These are phyloP conservation scores for Citrus maxima DNA, from an alignment of 345 rosid genomes.

Conservation along the genomic window DNA sequence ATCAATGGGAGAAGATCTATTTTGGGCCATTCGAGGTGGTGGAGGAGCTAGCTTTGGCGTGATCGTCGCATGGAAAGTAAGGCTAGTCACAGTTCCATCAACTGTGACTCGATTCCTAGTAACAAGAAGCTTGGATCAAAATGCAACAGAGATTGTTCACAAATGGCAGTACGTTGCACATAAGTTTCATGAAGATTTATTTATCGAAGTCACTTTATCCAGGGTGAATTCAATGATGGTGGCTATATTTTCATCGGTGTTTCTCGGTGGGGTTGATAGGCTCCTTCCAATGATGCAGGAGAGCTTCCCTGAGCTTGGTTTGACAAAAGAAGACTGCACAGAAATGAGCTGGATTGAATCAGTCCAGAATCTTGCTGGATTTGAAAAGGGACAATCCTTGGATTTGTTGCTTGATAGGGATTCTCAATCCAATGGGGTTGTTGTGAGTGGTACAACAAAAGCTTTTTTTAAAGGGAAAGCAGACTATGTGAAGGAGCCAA, in stretches of 20 bases:
- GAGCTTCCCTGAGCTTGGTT: too few relatives aligned
- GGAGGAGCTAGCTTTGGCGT: slow-evolving; percentile 54
- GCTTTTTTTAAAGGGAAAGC: background rate
- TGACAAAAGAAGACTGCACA: too few relatives aligned
- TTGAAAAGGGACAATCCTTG: too few relatives aligned
- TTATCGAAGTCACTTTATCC: slow-evolving; percentile 18
- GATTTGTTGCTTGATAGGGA: slow-evolving; percentile 19
- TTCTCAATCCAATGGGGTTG: background rate
- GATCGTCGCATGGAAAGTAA: slow-evolving; percentile 41
- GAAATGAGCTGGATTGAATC: too few relatives aligned
- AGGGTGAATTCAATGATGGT: slow-evolving; percentile 5
- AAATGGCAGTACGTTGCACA: slow-evolving; percentile 1
- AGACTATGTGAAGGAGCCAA: background rate
- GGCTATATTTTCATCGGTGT: slow-evolving; percentile 5
- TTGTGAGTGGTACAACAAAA: background rate
- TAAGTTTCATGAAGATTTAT: slow-evolving; percentile 17
- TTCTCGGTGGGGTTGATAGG: slow-evolving; percentile 8
- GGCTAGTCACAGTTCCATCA: slow-evolving; percentile 39
- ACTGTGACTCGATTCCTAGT: slow-evolving; percentile 31
- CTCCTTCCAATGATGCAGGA: too few relatives aligned
- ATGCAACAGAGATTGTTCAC: slow-evolving; percentile 1
- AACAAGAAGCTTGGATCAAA: slow-evolving; percentile 5
- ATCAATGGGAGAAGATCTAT: slow-evolving; percentile 66
- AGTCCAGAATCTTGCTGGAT: too few relatives aligned
- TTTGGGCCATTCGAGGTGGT: slow-evolving; percentile 70